Base-by-base conservation (phyloP, 2,329 filamentous ascomycete genomes). In the Fonsecaea multimorphosa region DNA sequence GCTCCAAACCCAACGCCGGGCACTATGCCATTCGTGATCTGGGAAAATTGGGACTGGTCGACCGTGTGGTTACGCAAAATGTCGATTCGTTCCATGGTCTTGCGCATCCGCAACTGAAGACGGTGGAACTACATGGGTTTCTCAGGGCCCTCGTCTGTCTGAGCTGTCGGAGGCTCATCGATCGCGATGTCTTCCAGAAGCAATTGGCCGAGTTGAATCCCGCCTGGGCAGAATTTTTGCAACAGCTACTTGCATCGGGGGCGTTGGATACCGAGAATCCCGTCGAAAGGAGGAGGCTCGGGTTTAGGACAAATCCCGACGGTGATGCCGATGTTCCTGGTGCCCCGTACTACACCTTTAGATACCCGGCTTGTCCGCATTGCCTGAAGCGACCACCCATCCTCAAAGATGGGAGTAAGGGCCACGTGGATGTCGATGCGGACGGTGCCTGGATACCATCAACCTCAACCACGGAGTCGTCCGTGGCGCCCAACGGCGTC, bases 281-380 rank as follows among this genome's bases (percentile, higher is more conserved):
- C 0, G 83, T 85, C 7, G 87, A 92, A 77, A 85, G 89, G 66
- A 82, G 84, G 46, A 84, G 83, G 60, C 85, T 83, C 71, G 92
- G 92, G 0, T 82, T 97, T 68, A 91, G 89, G 76, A 88, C 92
- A 36, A 98, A 98, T 72, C 93, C 95, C 0, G 95, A 99, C 74
- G 95, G 95, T 57, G 95, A 99, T 74, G 92, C 97, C 29, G 93
- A 98, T 74, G 79, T 98, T 22, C 92, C 93, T 0, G 87, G 89
- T 58, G 93, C 93, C 1, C 91, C 92, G 0, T 98, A 98, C 76
- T 90, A 87, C 14, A 94, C 90, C 0, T 98, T 98, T 75, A 84
- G 93, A 71, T 98, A 98, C 73, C 95, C 95, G 0, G 86, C 94
- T 0, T 98, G 95, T 77, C 92, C 93, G 0, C 86, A 82, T 54